Percentiles rank a stretch among this genome's conserved stretches.
Evolutionary conservation across 192 early-diverging fungal species (phyloP).

Genomic region (Haplosporangium gracile): DNA sequence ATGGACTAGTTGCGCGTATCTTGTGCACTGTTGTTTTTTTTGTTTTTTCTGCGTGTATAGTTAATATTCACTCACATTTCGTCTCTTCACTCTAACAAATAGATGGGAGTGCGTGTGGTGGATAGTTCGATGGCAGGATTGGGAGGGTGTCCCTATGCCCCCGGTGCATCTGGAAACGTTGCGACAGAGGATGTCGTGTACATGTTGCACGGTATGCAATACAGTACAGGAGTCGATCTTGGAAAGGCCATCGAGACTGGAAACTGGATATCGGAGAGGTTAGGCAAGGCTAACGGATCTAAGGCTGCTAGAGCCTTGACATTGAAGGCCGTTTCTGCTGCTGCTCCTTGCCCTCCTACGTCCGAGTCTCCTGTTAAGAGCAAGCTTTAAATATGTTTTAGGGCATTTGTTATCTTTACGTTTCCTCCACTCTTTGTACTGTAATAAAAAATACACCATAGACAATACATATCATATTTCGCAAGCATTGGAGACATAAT

Average conservation of each 20-base stretch:
- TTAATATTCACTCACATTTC: not conserved
- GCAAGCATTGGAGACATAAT: too few species aligned
- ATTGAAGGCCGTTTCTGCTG: slow-evolving; percentile 37
- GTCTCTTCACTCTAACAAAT: not conserved
- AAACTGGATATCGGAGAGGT: slow-evolving; percentile 88
- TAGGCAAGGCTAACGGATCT: slow-evolving; percentile 77
- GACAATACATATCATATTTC: too few species aligned
- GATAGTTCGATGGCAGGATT: slow-evolving; percentile 92
- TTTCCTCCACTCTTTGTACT: too few species aligned
- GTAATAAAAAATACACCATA: too few species aligned
- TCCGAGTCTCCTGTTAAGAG: slow-evolving; percentile 39
- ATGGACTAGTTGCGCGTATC: not conserved
- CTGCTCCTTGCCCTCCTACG: slow-evolving; percentile 47
- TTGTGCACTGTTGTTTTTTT: not conserved
- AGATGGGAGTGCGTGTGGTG: slow-evolving; percentile 90
- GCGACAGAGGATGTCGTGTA: slow-evolving; percentile 97
- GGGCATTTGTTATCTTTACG: not conserved
- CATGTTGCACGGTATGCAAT: slow-evolving; percentile 88
- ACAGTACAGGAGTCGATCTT: slow-evolving; percentile 86
- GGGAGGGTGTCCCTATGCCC: slow-evolving; percentile 96
- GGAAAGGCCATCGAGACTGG: slow-evolving; percentile 79
- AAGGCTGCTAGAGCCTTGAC: slow-evolving; percentile 67
- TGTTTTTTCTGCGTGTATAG: not conserved
- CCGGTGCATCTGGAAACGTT: slow-evolving; percentile 97
- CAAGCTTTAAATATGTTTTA: slow-evolving; percentile 14